Evolutionary conservation across 2,329 filamentous ascomycete species (phyloP).

Genomic region (Cercospora berteroae): DNA sequence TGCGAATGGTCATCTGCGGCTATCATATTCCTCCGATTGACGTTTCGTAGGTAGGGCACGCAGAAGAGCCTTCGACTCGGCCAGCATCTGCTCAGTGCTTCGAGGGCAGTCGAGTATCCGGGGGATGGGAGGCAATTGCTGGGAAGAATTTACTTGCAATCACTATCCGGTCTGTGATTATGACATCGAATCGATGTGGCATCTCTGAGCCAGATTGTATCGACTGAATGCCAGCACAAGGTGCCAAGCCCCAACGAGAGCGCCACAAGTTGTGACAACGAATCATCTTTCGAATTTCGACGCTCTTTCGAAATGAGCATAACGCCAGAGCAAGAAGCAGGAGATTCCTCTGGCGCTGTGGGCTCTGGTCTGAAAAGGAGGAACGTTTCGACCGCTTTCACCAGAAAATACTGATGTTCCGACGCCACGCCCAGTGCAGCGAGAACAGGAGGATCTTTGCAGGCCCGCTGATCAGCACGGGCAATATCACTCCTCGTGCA

Average conservation of each 20-base stretch:
- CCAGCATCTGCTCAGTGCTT: not conserved
- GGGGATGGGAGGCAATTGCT: not conserved
- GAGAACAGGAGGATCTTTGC: not conserved
- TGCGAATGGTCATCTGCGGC: not conserved
- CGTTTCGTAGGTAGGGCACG: not conserved
- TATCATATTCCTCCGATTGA: not conserved
- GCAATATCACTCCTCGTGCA: not conserved
- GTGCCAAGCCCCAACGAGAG: not conserved
- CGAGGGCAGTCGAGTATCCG: too few relatives aligned
- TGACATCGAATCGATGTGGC: not conserved
- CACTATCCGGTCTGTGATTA: not conserved
- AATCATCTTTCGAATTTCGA: not conserved
- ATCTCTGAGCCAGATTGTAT: not conserved
- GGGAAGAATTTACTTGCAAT: not conserved
- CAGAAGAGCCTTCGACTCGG: not conserved
- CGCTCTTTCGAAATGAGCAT: not conserved
- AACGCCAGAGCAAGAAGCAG: not conserved
- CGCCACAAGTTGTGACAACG: not conserved
- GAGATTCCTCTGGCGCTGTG: not conserved
- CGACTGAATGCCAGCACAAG: not conserved
- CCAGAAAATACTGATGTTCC: not conserved
- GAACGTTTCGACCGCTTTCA: not conserved
- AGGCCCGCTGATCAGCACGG: not conserved
- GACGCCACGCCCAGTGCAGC: not conserved
- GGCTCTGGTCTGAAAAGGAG: not conserved